Evolutionary conservation across 2,329 filamentous ascomycete genomes (phyloP), one percentile per base, ranked within the genome.

Genomic region (Massarina eburnea): DNA sequence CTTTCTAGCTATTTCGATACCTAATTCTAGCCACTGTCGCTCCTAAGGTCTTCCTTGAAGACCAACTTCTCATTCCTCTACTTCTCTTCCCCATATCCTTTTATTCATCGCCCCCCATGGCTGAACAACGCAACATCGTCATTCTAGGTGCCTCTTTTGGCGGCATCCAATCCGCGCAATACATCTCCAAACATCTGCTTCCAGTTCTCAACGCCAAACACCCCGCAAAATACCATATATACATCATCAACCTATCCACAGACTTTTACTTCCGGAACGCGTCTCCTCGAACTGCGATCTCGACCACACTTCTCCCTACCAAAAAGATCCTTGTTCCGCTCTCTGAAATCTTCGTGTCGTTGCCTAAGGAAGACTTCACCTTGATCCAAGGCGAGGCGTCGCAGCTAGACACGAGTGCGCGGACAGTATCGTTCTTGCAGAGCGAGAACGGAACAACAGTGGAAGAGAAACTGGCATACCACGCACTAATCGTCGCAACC

Each of bases 401-500:
- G 2, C 66, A 66, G 0, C 64, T 83, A 15, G 72, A 81, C 42
- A 61, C 68, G 1, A 52, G 64, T 2, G 56, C 53, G 17, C 73
- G 77, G 22, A 75, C 62, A 1, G 71, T 83, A 6, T 64, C 69
- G 3, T 70, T 80, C 53, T 67, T 62, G 6, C 60, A 57, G n/a
- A 49, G 34, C 35, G 53, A 58, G 12, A 35, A 43, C 39, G 61
- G 59, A 43, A 44, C 17, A 8, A 30, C 12, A 14, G 6, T 14
- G 15, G 54, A 58, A 37, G 59, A 54, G 22, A 58, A 53, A 21
- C 51, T 82, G 9, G 44, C 67, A 2, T 83, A 79, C 59, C 74
- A 81, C 52, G 75, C 78, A n/a, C 70, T 83, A 2, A 68, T 83
- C 39, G 76, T 83, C 46, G 79, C 80, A 8, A 80, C 79, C 1